A percentile compares a stretch with the other conserved stretches of the same genome.
Conservation (phyloP, 1,284 basidiomycete genomes). For the Cutaneotrichosporon dermatis region DNA sequence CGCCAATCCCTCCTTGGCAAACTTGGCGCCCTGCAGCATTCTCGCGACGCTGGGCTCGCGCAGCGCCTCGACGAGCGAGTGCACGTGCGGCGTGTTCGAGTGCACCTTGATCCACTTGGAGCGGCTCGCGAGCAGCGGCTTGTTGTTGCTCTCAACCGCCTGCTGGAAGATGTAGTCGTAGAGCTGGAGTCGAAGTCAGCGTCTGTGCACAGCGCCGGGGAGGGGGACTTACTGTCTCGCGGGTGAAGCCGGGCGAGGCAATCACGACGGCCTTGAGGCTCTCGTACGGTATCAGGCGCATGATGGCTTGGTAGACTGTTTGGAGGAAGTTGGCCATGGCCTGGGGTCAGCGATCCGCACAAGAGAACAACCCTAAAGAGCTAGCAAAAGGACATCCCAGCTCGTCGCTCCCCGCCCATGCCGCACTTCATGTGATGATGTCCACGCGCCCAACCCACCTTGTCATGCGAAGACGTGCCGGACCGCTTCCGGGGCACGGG, state of each 20-base stretch:
- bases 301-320: conserved; percentile 79
- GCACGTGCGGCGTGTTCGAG: conserved; percentile 88
- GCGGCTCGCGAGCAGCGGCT: conserved; percentile 66
- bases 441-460: conserved; percentile 47
- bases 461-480: conserved; percentile 77
- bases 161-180: conserved; percentile 80
- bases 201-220: neutral
- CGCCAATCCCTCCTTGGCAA: conserved; percentile 87
- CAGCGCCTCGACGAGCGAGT: conserved; percentile 89
- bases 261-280: conserved; percentile 85
- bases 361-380: too few relatives aligned
- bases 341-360: conserved; percentile 22
- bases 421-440: too few relatives aligned
- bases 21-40: conserved; percentile 88
- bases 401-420: too few relatives aligned
- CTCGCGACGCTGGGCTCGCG: conserved; percentile 78
- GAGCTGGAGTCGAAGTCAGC: conserved; percentile 25
- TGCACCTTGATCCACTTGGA: conserved; percentile 90
- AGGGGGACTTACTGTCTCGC: conserved; percentile 63
- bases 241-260: conserved; percentile 93
- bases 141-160: conserved; percentile 76
- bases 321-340: conserved; percentile 75
- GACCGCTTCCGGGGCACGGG: conserved; percentile 88
- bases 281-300: conserved; percentile 82
- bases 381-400: too few relatives aligned